phyloP scores from a whole-genome alignment of 176 grass and related monocot species.

The Cocos nucifera region DNA sequence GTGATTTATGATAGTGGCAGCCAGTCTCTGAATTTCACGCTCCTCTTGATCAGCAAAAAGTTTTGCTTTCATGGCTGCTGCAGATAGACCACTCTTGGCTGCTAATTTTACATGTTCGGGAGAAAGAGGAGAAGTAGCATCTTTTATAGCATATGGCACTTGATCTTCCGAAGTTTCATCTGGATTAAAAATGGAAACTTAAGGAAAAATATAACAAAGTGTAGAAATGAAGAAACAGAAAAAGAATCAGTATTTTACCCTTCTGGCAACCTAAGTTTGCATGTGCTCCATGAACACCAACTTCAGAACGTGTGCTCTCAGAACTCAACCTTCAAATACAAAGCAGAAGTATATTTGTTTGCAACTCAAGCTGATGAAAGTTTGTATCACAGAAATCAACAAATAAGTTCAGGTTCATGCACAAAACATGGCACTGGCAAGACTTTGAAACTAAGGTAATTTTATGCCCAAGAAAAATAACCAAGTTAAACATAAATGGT shows the following conservation, averaged over 20 bases:
- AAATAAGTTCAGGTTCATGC: too few species aligned
- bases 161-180: conserved; percentile 13
- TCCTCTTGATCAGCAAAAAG: conserved; percentile 95
- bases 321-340: conserved; percentile 41
- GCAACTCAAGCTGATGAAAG: too few species aligned
- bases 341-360: conserved; percentile 6
- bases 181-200: conserved; percentile 9
- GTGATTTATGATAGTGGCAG: conserved; percentile 80
- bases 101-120: conserved; percentile 62
- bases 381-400: too few species aligned
- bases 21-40: conserved; percentile 89
- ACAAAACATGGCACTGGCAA: too few species aligned
- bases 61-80: conserved; percentile 88
- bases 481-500: too few species aligned
- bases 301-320: conserved; percentile 46
- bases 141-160: conserved; percentile 27
- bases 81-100: conserved; percentile 59
- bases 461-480: too few species aligned
- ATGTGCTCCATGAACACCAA: conserved; percentile 32
- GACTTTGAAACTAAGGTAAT: too few species aligned
- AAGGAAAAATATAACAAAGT: background rate
- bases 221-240: background rate
- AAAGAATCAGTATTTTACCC: conserved; percentile 21
- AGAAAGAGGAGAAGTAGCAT: conserved; percentile 28
- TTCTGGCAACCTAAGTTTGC: conserved; percentile 31